Evolutionary conservation across 441 rosid genomes (phyloP), one percentile per base, ranked within the genome.

Genomic region (Pelargonium myrrhifolium): DNA sequence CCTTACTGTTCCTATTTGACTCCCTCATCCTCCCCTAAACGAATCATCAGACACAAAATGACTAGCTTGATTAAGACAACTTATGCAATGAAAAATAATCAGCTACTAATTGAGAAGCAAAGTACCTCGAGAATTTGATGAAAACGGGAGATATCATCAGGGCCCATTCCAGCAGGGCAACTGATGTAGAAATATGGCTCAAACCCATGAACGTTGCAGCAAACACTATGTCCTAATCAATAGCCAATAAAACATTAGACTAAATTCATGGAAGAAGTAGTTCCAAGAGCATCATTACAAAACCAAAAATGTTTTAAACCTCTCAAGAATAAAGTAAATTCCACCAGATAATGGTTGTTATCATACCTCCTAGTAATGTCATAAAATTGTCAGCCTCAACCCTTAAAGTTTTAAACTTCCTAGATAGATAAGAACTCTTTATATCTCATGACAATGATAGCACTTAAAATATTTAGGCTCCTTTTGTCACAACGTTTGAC

Each of bases 121-220:
- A 65, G 49, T 83, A 92, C 99, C 98, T 94, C 99, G 53, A 94
- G 98, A 77, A 20, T 75, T 67, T 86, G 85, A 75, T 87, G 94
- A 80, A 94, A 86, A 53, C 56, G 81, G 28, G 98, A 89, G 17
- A 92, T 90, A 69, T 88, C 97, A 77, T 92, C 98, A 3, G 96
- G 92, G 1, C 89, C 93, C 96, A 92, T 92, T 71, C 96, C 98
- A 3, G 80, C 80, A 75, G 96, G 98, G 77, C 96, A 88, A 69
- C 83, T 79, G 70, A 92, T 84, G 76, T 92, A 94, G 80, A 94
- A 90, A 81, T 94, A 94, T 1, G 97, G 99, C 82, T 94, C 96
- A 69, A 94, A 94, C 45, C 99, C 98, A 81, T 94, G 99, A 74
- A 88, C 97, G 73, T 74, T 74, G 82, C 98, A 94, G 82, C 98